Evolutionary conservation across 1,284 basidiomycete genomes (phyloP).

Genomic region (Caloboletus firmus): DNA sequence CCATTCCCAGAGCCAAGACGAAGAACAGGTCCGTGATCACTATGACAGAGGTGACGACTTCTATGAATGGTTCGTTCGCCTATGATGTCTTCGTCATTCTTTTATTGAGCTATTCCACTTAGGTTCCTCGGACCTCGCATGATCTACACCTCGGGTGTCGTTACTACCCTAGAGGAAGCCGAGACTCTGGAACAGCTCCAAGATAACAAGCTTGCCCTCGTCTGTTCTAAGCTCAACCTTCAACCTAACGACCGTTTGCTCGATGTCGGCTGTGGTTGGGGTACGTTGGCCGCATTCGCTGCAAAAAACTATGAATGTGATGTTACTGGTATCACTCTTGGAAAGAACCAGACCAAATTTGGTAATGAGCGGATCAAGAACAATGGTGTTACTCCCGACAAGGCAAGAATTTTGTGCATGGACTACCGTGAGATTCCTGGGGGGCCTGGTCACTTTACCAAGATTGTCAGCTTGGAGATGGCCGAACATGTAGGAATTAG

Average conservation of each 20-base stretch:
- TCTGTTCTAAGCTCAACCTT: slow-evolving; percentile 93
- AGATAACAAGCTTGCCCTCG: slow-evolving; percentile 96
- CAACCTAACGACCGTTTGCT: slow-evolving; percentile 83
- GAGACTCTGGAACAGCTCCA: slow-evolving; percentile 95
- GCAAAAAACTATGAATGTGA: slow-evolving; percentile 97
- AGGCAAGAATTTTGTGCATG: slow-evolving; percentile 90
- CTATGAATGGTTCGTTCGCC: slow-evolving; percentile 68
- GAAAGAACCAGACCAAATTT: slow-evolving; percentile 88
- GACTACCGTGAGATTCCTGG: slow-evolving; percentile 94
- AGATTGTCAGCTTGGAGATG: slow-evolving; percentile 98
- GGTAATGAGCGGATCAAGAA: slow-evolving; percentile 85
- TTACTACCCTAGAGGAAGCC: slow-evolving; percentile 70
- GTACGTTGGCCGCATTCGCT: slow-evolving; percentile 91
- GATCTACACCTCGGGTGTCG: slow-evolving; percentile 96
- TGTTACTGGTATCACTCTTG: slow-evolving; percentile 93
- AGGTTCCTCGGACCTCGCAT: slow-evolving; percentile 95
- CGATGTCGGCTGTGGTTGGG: slow-evolving; percentile 98
- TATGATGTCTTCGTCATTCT: not conserved
- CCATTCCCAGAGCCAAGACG: slow-evolving; percentile 89
- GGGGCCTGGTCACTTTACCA: slow-evolving; percentile 79
- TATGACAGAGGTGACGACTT: slow-evolving; percentile 98
- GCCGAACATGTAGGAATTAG: slow-evolving; percentile 98
- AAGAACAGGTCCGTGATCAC: slow-evolving; percentile 94
- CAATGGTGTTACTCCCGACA: slow-evolving; percentile 76
- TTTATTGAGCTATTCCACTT: not conserved